Evolutionary conservation across 148 eudicot genomes (phyloP).

Genomic region (Agrostemma githago): DNA sequence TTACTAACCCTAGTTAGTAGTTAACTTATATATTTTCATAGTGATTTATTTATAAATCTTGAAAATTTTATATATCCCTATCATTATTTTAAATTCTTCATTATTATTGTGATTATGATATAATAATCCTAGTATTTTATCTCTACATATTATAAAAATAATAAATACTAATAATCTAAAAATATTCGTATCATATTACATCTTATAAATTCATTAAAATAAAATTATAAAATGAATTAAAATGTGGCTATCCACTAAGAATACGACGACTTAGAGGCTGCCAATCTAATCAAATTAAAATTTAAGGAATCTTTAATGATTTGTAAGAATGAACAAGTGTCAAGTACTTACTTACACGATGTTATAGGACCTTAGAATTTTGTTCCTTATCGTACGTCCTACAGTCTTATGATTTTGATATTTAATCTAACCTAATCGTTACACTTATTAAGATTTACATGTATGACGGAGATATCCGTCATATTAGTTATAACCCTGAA

Average conservation of each 20-base stretch:
- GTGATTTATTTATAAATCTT: too few relatives aligned
- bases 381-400: not conserved
- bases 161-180: too few relatives aligned
- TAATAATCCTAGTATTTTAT: too few relatives aligned
- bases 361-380: not conserved
- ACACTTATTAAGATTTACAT: too few relatives aligned
- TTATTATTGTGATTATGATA: too few relatives aligned
- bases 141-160: too few relatives aligned
- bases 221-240: not conserved
- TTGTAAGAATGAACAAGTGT: constrained; percentile 11
- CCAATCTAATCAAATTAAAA: constrained; percentile 1
- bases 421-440: not conserved
- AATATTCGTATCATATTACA: not conserved
- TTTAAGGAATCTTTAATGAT: constrained; percentile 22
- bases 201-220: not conserved
- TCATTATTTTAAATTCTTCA: too few relatives aligned
- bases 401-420: not conserved
- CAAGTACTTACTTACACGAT: constrained; percentile 17
- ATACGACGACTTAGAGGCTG: constrained; percentile 2
- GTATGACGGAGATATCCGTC: too few relatives aligned
- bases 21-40: too few relatives aligned
- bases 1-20: too few relatives aligned
- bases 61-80: too few relatives aligned
- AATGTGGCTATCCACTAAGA: constrained; percentile 9
- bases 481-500: too few relatives aligned